These are phyloP conservation scores for Hypomontagnella monticulosa DNA, from an alignment of 495 filamentous ascomycete genomes.

Conservation along the genomic window DNA sequence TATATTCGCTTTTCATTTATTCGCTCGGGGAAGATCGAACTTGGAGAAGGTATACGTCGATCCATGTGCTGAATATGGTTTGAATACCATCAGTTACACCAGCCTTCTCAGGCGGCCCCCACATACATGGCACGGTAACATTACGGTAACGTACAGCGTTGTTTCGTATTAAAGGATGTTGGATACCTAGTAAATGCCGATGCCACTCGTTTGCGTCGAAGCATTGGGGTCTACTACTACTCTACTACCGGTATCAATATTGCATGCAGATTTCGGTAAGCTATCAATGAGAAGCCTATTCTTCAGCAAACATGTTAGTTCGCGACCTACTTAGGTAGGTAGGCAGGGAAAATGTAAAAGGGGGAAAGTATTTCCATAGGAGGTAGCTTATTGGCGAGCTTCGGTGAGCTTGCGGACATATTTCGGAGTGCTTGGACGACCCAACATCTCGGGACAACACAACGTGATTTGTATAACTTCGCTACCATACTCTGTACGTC, in stretches of 20 bases:
- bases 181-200: neutral
- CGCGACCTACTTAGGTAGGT: too few species aligned
- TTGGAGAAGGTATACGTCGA: too few species aligned
- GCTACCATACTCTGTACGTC: neutral
- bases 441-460: neutral
- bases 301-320: too few species aligned
- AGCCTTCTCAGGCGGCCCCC: too few species aligned
- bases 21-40: too few species aligned
- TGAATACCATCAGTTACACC: too few species aligned
- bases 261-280: constrained; percentile 1
- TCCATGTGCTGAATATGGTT: too few species aligned
- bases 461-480: constrained; percentile 12
- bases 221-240: neutral
- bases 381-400: too few species aligned
- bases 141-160: constrained; percentile 14
- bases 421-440: constrained; percentile 19
- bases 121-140: too few species aligned
- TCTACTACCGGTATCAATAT: neutral
- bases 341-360: too few species aligned
- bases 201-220: constrained; percentile 1
- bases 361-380: too few species aligned
- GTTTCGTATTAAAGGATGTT: neutral
- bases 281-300: too few species aligned
- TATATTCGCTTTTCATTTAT: neutral
- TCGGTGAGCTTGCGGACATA: constrained; percentile 11